Base-by-base conservation (phyloP, 495 filamentous ascomycete species). In the Xylaria bambusicola region DNA sequence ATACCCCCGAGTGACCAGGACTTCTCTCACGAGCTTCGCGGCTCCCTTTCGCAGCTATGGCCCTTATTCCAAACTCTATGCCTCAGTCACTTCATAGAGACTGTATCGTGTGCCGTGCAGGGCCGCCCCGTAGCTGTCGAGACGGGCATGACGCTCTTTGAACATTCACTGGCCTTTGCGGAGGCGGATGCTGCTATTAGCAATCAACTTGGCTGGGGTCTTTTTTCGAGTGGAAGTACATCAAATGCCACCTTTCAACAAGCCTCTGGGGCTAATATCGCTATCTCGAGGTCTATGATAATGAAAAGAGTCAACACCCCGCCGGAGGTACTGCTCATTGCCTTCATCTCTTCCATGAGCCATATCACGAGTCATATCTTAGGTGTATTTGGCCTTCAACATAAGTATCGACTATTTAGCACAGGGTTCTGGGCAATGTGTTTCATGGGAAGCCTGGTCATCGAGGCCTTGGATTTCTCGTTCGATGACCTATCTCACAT, bases 91-190 rank as follows among this genome's bases (percentile, higher is more conserved):
- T 94, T 97, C 65, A 71, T 95, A 24, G 94, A 98, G 68, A 92
- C 88, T 0, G 77, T 98, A 20, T 85, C 88, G 6, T 93, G 91
- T 70, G 89, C 93, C 4, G 78, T 98, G n/a, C 92, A 96, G 62
- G 92, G 93, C n/a, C 83, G 88, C 10, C 79, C 81, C 3, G 80
- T 88, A 6, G 83, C 87, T 58, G 86, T 91, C 0, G 94, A 98
- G 74, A 94, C 92, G 0, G 92, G 93, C 6, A 97, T 98, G 90
- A 96, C 93, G 0, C 82, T 98, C 18, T 94, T 98, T 68, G 94
- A 98, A 64, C 92, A 97, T 68, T 98, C 94, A 0, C 77, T 98
- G 13, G 94, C 94, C 0, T 98, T 98, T 73, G 91, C 94, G 1
- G 95, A 98, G 71, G 92, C 94, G 3, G 95, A 98, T 68, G 88